Evolutionary conservation across 2,329 filamentous ascomycete genomes (phyloP).

Genomic region (Chrysoporthe puriensis): DNA sequence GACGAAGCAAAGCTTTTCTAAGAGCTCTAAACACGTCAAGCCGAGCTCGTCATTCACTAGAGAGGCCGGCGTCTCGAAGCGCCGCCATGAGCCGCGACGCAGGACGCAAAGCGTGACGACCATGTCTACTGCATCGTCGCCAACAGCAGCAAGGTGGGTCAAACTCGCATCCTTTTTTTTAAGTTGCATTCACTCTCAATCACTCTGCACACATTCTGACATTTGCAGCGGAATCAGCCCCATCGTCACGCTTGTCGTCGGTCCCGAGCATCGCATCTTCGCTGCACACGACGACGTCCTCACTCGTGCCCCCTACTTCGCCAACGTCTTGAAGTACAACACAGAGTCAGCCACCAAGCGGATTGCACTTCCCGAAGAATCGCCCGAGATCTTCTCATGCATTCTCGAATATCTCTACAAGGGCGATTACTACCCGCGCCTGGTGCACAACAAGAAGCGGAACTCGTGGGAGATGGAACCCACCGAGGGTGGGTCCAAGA

Average conservation of each 20-base stretch:
- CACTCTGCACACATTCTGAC: slow-evolving; percentile 11
- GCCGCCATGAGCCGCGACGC: slow-evolving; percentile 54
- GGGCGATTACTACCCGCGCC: slow-evolving; percentile 86
- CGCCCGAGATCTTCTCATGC: slow-evolving; percentile 88
- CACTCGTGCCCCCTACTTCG: slow-evolving; percentile 78
- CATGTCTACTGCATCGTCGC: slow-evolving; percentile 39
- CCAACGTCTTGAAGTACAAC: slow-evolving; percentile 63
- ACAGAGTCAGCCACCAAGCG: slow-evolving; percentile 67
- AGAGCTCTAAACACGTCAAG: slow-evolving; percentile 53
- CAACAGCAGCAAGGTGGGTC: slow-evolving; percentile 49
- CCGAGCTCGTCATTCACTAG: slow-evolving; percentile 58
- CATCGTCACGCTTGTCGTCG: slow-evolving; percentile 80
- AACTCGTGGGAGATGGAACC: slow-evolving; percentile 84
- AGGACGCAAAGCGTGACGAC: slow-evolving; percentile 54
- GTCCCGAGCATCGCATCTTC: slow-evolving; percentile 83
- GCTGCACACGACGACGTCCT: slow-evolving; percentile 90
- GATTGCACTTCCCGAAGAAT: slow-evolving; percentile 80
- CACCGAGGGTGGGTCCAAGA: slow-evolving; percentile 45
- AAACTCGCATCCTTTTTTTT: slow-evolving; percentile 11
- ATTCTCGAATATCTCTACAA: slow-evolving; percentile 93
- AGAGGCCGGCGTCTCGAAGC: slow-evolving; percentile 57
- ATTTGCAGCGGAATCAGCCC: slow-evolving; percentile 57
- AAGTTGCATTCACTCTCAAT: background rate
- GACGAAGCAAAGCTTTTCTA: slow-evolving; percentile 57
- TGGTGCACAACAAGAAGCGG: slow-evolving; percentile 79